Base-by-base conservation (phyloP, 2,329 filamentous ascomycete species). In the Neonectria hederae region DNA sequence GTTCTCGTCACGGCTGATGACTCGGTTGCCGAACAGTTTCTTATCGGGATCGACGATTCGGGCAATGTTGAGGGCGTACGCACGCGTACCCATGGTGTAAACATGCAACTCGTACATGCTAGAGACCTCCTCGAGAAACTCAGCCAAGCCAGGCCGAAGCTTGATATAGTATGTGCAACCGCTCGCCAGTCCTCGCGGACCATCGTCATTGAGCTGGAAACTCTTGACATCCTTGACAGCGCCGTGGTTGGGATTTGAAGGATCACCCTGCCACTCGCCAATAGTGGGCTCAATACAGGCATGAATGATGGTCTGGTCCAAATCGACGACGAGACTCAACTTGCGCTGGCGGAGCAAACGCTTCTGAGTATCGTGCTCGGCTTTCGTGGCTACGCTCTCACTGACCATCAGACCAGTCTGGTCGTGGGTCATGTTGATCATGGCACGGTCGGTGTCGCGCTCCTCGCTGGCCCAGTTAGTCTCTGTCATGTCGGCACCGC, bases 151-250 rank as follows among this genome's bases (percentile, higher is more conserved):
- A 0, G 96, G 96, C 38, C 96, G 92, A 81, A 97, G 89, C 82
- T 99, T 99, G 83, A 99, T 97, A 79, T 98, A 99, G 80, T 99
- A 99, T 87, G 92, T 97, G 76, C 91, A 95, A n/a, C 90, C 90
- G 52, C 87, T 85, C 17, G 86, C 83, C 2, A 87, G 82, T 66
- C 90, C 90, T 24, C 89, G 87, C 2, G 90, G 90, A 1, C 90
- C 91, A 72, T 97, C 94, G 68, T 99, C 95, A 46, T 90, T 86
- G 43, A 99, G 87, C 81, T 97, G 93, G 76, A 99, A 99, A 66
- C 89, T 88, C 73, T 88, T 86, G 42, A 99, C 94, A 66, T 97
- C 91, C 77, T 94, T 94, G 73, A 99, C 90, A 5, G 94, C 93
- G 21, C 92, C 89, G 77, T 97, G 90, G 73, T 99, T 99, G 19